Percentiles rank a stretch among this genome's conserved stretches.
Evolutionary conservation across 495 filamentous ascomycete genomes (phyloP).

Genomic region (Tuber aestivum): DNA sequence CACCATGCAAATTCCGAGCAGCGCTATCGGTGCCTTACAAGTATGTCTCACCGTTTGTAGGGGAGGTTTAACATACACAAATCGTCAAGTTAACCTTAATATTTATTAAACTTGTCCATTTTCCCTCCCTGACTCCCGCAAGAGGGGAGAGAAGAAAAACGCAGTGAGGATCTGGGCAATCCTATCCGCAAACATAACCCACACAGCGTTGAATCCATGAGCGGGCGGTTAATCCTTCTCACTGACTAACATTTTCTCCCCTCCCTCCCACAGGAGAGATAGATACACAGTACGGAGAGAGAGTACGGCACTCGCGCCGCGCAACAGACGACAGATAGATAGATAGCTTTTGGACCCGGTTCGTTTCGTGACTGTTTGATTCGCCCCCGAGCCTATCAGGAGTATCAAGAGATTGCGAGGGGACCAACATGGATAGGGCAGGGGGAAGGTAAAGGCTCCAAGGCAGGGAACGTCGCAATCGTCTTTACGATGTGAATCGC

Average conservation of each 20-base stretch:
- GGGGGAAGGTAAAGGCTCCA: background rate
- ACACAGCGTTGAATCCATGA: background rate
- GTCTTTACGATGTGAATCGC: background rate
- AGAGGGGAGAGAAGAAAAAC: background rate
- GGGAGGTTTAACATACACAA: background rate
- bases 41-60: too few species aligned
- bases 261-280: background rate
- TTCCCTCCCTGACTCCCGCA: background rate
- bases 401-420: background rate
- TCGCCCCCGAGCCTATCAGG: background rate
- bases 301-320: background rate
- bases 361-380: conserved; percentile 2
- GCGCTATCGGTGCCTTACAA: background rate
- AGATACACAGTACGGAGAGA: background rate
- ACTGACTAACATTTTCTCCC: background rate
- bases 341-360: background rate
- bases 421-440: background rate
- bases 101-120: background rate
- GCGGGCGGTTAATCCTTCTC: background rate
- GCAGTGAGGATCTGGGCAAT: background rate
- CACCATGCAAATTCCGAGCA: background rate
- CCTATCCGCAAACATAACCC: background rate
- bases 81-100: background rate
- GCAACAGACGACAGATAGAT: too few species aligned
- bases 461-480: background rate